These are phyloP conservation scores for Orbilia ellipsospora DNA, from an alignment of 2,329 filamentous ascomycete genomes.

Conservation along the genomic window DNA sequence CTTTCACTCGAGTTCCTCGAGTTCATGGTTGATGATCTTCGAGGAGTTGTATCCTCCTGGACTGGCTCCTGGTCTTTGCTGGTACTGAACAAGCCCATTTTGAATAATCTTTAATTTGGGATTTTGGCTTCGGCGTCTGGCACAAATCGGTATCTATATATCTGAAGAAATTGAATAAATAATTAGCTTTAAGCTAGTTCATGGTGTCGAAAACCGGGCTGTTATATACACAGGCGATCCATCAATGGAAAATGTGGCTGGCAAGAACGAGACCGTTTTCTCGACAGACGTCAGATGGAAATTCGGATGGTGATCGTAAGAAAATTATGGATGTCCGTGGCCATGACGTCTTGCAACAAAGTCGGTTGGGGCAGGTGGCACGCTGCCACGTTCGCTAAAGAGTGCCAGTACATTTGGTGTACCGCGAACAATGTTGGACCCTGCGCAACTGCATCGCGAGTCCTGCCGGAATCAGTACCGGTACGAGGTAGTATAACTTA, in stretches of 20 bases:
- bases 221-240: too few relatives aligned
- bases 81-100: conserved; percentile 42
- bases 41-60: conserved; percentile 29
- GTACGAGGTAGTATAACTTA: neutral
- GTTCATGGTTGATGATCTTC: conserved; percentile 26
- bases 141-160: too few relatives aligned
- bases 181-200: too few relatives aligned
- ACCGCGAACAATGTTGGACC: neutral
- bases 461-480: too few relatives aligned
- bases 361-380: too few relatives aligned
- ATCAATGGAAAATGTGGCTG: neutral
- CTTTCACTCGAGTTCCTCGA: conserved; percentile 38
- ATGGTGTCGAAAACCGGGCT: too few relatives aligned
- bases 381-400: too few relatives aligned
- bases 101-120: neutral
- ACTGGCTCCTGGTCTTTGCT: conserved; percentile 26
- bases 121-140: too few relatives aligned
- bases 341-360: neutral
- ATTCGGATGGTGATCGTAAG: neutral
- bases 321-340: neutral
- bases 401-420: neutral
- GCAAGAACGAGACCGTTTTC: neutral
- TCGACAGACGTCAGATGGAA: conserved; percentile 6
- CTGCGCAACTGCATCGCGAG: too few relatives aligned
- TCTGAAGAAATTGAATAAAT: too few relatives aligned